Evolutionary conservation across 495 filamentous ascomycete genomes (phyloP).

Genomic region (Aspergillus sclerotioniger): DNA sequence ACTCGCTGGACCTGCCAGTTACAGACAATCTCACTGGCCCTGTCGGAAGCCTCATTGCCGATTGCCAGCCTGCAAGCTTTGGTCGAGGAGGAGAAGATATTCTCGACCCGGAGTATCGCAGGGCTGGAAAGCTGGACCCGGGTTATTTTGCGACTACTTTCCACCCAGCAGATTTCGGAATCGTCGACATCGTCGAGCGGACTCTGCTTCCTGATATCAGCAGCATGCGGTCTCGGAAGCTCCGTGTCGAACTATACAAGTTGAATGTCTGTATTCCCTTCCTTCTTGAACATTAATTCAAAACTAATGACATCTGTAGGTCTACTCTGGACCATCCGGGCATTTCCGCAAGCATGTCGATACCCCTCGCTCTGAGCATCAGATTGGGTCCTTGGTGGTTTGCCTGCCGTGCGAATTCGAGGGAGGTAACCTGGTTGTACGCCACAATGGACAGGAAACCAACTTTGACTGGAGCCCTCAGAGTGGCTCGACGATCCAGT

Average conservation of each 20-base stretch:
- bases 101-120: constrained; percentile 49
- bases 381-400: constrained; percentile 58
- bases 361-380: constrained; percentile 45
- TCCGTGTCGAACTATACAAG: constrained; percentile 54
- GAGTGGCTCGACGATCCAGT: constrained; percentile 37
- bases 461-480: constrained; percentile 42
- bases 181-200: constrained; percentile 49
- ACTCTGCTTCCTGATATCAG: constrained; percentile 42
- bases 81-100: constrained; percentile 44
- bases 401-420: constrained; percentile 47
- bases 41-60: no score
- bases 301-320: constrained; percentile 14
- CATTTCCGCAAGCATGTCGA: constrained; percentile 55
- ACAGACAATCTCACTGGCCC: no score
- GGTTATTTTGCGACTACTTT: constrained; percentile 47
- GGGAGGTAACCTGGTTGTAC: constrained; percentile 32
- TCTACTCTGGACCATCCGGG: constrained; percentile 54
- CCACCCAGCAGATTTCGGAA: constrained; percentile 50
- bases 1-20: constrained; percentile 10
- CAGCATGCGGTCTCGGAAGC: constrained; percentile 13
- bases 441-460: constrained; percentile 24
- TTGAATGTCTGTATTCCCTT: constrained; percentile 45
- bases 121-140: constrained; percentile 48
- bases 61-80: constrained; percentile 44
- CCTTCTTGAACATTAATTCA: neutral